Conservation (phyloP, 257 asterid genomes). For the Misopates orontium region DNA sequence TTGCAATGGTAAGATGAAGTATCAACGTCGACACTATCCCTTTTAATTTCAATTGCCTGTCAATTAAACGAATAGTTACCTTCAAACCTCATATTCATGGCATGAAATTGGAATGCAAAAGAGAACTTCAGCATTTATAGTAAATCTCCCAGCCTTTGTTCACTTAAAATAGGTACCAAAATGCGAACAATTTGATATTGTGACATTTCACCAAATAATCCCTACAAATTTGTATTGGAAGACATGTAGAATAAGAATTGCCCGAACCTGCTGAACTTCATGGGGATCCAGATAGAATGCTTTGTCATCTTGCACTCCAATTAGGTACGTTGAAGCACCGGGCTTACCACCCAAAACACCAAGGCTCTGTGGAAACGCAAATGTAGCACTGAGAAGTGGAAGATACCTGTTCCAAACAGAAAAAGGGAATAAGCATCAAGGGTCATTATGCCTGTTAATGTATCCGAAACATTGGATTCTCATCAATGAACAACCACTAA, state of each 20-base stretch:
- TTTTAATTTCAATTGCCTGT: slow-evolving; percentile 69
- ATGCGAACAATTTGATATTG: neutral
- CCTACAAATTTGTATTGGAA: slow-evolving; percentile 23
- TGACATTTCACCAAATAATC: slow-evolving; percentile 13
- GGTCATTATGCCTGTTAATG: slow-evolving; percentile 2
- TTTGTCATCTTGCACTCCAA: slow-evolving; percentile 95
- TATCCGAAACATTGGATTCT: slow-evolving; percentile 4
- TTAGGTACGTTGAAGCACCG: slow-evolving; percentile 90
- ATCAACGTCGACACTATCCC: slow-evolving; percentile 54
- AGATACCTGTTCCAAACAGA: slow-evolving; percentile 58
- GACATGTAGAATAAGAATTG: slow-evolving; percentile 19
- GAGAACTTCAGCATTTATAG: neutral
- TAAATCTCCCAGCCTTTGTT: too few species aligned
- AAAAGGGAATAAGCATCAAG: neutral
- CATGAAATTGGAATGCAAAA: neutral
- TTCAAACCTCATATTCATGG: slow-evolving; percentile 1
- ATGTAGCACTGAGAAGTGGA: slow-evolving; percentile 81
- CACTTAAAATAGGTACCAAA: too few species aligned
- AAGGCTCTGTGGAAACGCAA: slow-evolving; percentile 90
- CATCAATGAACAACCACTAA: neutral
- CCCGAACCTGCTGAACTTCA: slow-evolving; percentile 86
- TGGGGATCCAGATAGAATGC: slow-evolving; percentile 97
- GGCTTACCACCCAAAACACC: slow-evolving; percentile 97
- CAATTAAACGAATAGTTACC: slow-evolving; percentile 14
- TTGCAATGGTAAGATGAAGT: slow-evolving; percentile 83